Evolutionary conservation across 2,329 filamentous ascomycete genomes (phyloP).

Genomic region (Trichothecium roseum): DNA sequence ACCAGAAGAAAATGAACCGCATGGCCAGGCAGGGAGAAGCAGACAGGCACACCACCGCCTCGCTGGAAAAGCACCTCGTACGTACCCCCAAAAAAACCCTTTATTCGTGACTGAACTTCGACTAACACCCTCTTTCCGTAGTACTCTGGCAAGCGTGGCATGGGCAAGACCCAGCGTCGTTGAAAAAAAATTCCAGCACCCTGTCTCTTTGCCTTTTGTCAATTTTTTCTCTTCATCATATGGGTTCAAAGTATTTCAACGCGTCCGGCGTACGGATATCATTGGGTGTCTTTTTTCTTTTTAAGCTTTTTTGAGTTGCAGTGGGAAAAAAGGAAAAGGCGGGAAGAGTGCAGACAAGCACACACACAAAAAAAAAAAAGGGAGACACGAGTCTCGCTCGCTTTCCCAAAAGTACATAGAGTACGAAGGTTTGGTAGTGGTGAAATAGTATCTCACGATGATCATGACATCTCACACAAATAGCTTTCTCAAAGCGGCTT

Average conservation of each 20-base stretch:
- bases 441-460: conserved; percentile 3
- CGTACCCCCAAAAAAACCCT: conserved; percentile 30
- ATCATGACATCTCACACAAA: conserved; percentile 4
- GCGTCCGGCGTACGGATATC: conserved; percentile 1
- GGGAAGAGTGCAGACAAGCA: no score
- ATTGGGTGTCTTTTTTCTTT: not conserved
- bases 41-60: conserved; percentile 76
- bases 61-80: conserved; percentile 85
- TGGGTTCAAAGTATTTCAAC: no score
- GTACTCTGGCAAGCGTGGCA: conserved; percentile 85
- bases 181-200: conserved; percentile 24
- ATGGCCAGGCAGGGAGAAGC: conserved; percentile 96
- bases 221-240: not conserved
- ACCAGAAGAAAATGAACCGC: conserved; percentile 97
- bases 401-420: no score
- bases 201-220: conserved; percentile 1
- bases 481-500: not conserved
- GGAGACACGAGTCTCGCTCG: no score
- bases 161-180: conserved; percentile 75
- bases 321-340: no score
- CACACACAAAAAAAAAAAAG: no score
- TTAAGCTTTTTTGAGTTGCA: no score
- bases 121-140: conserved; percentile 28
- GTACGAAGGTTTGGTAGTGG: no score
- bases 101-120: conserved; percentile 5